These are phyloP conservation scores for Cicer arietinum DNA, from an alignment of 306 rosid species.

Conservation along the genomic window DNA sequence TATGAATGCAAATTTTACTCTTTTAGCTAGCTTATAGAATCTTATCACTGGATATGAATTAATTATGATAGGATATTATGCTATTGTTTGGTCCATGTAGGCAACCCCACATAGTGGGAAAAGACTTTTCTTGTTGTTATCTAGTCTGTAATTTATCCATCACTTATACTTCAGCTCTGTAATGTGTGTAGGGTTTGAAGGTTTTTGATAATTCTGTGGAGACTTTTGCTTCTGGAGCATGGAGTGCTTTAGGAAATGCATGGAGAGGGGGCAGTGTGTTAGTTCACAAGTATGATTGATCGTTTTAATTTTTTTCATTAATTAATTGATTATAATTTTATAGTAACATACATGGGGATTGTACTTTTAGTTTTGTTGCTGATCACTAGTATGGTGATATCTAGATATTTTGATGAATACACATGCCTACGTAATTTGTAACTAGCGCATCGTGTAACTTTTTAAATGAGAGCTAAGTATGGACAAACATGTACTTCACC, in stretches of 20 bases:
- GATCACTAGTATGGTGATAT: constrained; percentile 1
- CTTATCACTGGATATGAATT: not conserved
- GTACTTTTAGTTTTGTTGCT: constrained; percentile 18
- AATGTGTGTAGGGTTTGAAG: constrained; percentile 70
- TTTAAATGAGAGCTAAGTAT: not conserved
- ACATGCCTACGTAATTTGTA: constrained; percentile 13
- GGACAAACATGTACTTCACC: constrained; percentile 21
- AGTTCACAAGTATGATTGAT: constrained; percentile 71
- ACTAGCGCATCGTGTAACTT: constrained; percentile 6
- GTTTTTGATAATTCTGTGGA: constrained; percentile 90
- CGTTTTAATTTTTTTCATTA: constrained; percentile 9
- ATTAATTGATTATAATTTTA: not conserved
- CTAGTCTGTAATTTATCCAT: constrained; percentile 21
- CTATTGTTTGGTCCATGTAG: not conserved
- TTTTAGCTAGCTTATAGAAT: constrained; percentile 19
- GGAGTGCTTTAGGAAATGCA: constrained; percentile 92
- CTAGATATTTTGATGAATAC: constrained; percentile 23
- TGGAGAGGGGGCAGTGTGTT: constrained; percentile 78
- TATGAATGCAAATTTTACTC: constrained; percentile 19
- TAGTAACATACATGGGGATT: not conserved
- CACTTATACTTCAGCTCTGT: constrained; percentile 25
- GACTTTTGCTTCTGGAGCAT: constrained; percentile 95
- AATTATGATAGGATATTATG: not conserved
- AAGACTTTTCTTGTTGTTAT: constrained; percentile 3
- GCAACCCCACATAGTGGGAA: not conserved